These are phyloP conservation scores for Pittosporum tobira DNA, from an alignment of 129 eudicot genomes.

Conservation along the genomic window DNA sequence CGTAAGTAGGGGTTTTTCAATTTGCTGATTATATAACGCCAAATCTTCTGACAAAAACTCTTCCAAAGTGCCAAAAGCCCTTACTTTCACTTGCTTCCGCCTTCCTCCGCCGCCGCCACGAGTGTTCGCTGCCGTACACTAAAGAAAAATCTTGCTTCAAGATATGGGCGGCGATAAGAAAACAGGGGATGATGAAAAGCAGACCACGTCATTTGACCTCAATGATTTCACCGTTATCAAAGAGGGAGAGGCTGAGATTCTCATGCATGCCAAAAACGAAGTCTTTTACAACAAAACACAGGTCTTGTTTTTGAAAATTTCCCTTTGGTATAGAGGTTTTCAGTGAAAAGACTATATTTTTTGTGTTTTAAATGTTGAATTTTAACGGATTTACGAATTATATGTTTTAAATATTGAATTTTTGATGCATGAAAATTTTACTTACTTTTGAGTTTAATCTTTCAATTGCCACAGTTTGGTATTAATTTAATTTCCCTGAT, in stretches of 20 bases:
- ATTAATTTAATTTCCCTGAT: too few species aligned
- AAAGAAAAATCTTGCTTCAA: not conserved
- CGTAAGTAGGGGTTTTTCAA: too few species aligned
- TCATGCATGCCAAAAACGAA: constrained; percentile 78
- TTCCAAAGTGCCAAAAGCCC: not conserved
- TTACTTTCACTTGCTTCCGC: constrained; percentile 4
- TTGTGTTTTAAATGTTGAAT: not conserved
- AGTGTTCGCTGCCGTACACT: not conserved
- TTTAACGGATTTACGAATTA: too few species aligned
- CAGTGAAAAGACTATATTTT: not conserved
- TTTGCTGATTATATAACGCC: too few species aligned
- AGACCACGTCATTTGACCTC: constrained; percentile 37
- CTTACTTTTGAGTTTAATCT: constrained; percentile 6
- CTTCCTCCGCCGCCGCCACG: constrained; percentile 16
- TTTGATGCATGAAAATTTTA: too few species aligned
- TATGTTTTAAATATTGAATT: too few species aligned
- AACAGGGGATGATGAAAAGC: constrained; percentile 32
- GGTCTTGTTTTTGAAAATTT: constrained; percentile 28
- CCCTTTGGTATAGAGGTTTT: not conserved
- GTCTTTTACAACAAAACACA: constrained; percentile 94
- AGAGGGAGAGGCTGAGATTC: constrained; percentile 98
- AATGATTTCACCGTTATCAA: constrained; percentile 63
- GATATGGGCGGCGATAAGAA: constrained; percentile 29
- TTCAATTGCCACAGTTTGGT: not conserved
- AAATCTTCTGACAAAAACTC: constrained; percentile 12